These are phyloP conservation scores for Dactylellina haptotyla DNA, from an alignment of 2,329 filamentous ascomycete species.

Conservation along the genomic window DNA sequence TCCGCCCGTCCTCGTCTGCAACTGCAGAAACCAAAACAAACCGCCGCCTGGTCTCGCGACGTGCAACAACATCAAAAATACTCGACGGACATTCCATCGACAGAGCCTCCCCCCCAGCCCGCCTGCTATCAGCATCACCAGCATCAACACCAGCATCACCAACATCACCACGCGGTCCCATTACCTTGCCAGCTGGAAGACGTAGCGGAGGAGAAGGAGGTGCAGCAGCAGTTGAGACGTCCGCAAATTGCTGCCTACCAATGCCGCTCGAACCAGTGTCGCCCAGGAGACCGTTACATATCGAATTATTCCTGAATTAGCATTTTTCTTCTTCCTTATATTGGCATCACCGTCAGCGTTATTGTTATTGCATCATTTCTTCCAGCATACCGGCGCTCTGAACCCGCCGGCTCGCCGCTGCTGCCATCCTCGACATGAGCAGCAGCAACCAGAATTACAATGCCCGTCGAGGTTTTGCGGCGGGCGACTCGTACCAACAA, in stretches of 20 bases:
- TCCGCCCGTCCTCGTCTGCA: too few relatives aligned
- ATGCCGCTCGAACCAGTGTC: conserved; percentile 35
- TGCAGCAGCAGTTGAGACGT: conserved; percentile 9
- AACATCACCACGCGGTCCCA: neutral
- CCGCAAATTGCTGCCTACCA: conserved; percentile 16
- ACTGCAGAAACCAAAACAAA: conserved; percentile 53
- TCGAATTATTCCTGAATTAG: conserved; percentile 14
- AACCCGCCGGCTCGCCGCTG: too few relatives aligned
- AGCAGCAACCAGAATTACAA: conserved; percentile 34
- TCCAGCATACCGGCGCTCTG: too few relatives aligned
- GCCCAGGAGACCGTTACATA: conserved; percentile 43
- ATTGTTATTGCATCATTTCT: conserved; percentile 1
- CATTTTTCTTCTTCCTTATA: neutral
- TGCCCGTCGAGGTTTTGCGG: conserved; percentile 48
- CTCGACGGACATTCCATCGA: conserved; percentile 7
- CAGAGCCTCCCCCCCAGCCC: neutral
- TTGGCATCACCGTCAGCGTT: neutral
- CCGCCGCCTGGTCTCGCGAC: conserved; percentile 45
- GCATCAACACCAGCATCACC: neutral
- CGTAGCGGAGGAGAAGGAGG: neutral
- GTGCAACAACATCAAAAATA: conserved; percentile 40
- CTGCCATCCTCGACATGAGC: conserved; percentile 41
- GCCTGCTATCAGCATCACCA: neutral
- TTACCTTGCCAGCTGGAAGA: neutral
- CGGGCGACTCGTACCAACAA: conserved; percentile 16